Conservation (phyloP, 768 basidiomycete species). For the Crassisporium funariophilum region DNA sequence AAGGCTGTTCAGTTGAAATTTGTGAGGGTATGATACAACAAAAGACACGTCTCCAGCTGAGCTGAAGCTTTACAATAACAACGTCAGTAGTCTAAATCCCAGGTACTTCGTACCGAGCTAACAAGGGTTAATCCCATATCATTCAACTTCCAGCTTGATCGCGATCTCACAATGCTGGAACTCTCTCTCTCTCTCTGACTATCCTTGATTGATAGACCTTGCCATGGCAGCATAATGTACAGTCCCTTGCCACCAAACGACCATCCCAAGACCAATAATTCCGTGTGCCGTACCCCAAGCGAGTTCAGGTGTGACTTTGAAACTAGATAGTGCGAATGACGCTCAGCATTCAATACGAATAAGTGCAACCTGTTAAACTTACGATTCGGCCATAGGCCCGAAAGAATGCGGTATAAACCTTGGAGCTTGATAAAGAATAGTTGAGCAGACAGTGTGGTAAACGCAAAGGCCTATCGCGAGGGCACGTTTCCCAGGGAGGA, state of each 20-base stretch:
- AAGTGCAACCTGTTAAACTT: slow-evolving; percentile 29
- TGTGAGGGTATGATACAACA: no score
- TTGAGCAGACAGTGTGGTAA: slow-evolving; percentile 75
- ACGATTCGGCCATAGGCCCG: slow-evolving; percentile 63
- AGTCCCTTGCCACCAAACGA: slow-evolving; percentile 83
- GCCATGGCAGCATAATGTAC: slow-evolving; percentile 50
- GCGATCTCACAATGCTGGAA: not conserved
- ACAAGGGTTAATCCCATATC: no score
- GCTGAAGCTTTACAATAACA: no score
- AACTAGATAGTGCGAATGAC: slow-evolving; percentile 26
- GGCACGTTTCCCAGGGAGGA: slow-evolving; percentile 83
- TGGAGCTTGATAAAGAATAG: slow-evolving; percentile 73
- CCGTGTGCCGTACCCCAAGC: slow-evolving; percentile 78
- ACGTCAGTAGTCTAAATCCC: no score
- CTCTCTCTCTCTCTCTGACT: slow-evolving; percentile 19
- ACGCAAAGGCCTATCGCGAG: slow-evolving; percentile 74
- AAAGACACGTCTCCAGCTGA: no score
- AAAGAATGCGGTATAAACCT: slow-evolving; percentile 79
- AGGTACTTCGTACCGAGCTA: no score
- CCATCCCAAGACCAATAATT: slow-evolving; percentile 67
- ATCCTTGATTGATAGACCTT: no score
- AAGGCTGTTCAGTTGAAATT: no score
- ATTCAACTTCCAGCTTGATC: no score
- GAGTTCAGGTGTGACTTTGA: slow-evolving; percentile 68
- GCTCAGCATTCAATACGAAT: not conserved